These are phyloP conservation scores for Macrocystidia cucumis DNA, from an alignment of 1,284 basidiomycete genomes.

Conservation along the genomic window DNA sequence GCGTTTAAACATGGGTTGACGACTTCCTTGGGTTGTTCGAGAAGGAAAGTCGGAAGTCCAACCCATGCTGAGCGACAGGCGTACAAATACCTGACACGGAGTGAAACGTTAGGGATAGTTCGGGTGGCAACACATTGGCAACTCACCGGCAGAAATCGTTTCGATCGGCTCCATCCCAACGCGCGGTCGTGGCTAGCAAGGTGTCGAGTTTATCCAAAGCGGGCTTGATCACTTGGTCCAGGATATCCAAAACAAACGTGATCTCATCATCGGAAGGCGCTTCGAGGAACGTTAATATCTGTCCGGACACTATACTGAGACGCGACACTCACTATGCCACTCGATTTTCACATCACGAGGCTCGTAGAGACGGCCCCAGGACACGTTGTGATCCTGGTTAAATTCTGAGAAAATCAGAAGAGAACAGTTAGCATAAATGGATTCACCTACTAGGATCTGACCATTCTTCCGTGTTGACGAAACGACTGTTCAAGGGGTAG, in stretches of 20 bases:
- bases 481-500: slow-evolving; percentile 79
- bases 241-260: slow-evolving; percentile 72
- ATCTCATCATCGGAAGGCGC: slow-evolving; percentile 74
- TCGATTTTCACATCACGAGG: slow-evolving; percentile 76
- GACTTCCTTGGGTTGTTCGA: slow-evolving; percentile 53
- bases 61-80: slow-evolving; percentile 63
- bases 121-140: slow-evolving; percentile 2
- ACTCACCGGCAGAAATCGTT: slow-evolving; percentile 91
- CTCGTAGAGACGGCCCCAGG: slow-evolving; percentile 85
- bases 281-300: slow-evolving; percentile 16
- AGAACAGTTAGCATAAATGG: slow-evolving; percentile 12
- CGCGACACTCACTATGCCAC: slow-evolving; percentile 69
- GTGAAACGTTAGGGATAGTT: slow-evolving; percentile 7
- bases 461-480: slow-evolving; percentile 85
- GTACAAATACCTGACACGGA: slow-evolving; percentile 45
- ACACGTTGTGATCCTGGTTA: slow-evolving; percentile 61
- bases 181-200: slow-evolving; percentile 47
- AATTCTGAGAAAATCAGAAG: slow-evolving; percentile 44
- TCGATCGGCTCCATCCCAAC: slow-evolving; percentile 68
- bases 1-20: slow-evolving; percentile 49
- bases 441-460: slow-evolving; percentile 48
- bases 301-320: slow-evolving; percentile 2
- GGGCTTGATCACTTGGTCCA: slow-evolving; percentile 66
- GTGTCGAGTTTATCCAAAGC: slow-evolving; percentile 62
- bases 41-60: slow-evolving; percentile 62